A percentile compares a stretch with the other conserved stretches of the same genome.
phyloP scores from a whole-genome alignment of 805 yeast genomes.

The Wickerhamomyces chaumierensis region DNA sequence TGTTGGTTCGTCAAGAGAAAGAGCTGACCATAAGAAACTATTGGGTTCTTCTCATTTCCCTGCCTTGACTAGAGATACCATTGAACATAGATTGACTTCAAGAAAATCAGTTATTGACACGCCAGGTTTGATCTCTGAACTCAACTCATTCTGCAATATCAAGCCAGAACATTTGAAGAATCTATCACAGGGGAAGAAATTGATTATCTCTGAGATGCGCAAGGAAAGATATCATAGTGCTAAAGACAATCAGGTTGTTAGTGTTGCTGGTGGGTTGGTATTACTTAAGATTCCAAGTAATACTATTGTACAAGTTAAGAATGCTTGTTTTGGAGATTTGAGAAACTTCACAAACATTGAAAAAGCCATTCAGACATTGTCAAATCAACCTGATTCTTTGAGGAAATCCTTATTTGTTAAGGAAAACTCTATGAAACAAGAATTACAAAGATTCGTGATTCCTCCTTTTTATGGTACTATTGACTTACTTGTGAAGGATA shows the following conservation, averaged over 20 bases:
- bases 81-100: constrained; percentile 27
- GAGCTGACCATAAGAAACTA: constrained; percentile 8
- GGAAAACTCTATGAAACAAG: constrained; percentile 17
- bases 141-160: constrained; percentile 19
- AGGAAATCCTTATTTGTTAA: constrained; percentile 19
- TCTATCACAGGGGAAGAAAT: constrained; percentile 22
- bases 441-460: constrained; percentile 34
- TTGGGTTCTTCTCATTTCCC: constrained; percentile 41
- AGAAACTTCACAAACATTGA: constrained; percentile 20
- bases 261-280: constrained; percentile 50
- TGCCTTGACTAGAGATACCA: constrained; percentile 53
- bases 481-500: constrained; percentile 51
- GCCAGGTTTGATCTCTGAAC: constrained; percentile 25
- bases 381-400: constrained; percentile 17
- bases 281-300: constrained; percentile 43
- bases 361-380: constrained; percentile 22
- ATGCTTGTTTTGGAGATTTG: constrained; percentile 28
- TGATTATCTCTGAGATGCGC: constrained; percentile 19
- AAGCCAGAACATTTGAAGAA: constrained; percentile 19
- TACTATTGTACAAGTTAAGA: constrained; percentile 36
- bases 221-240: constrained; percentile 23
- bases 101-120: constrained; percentile 24
- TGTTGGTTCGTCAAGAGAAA: too few species aligned
- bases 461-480: constrained; percentile 65
- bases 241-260: constrained; percentile 32